Evolutionary conservation across 495 filamentous ascomycete genomes (phyloP), one percentile per base, ranked within the genome.

Genomic region (Aspergillus bridgeri): DNA sequence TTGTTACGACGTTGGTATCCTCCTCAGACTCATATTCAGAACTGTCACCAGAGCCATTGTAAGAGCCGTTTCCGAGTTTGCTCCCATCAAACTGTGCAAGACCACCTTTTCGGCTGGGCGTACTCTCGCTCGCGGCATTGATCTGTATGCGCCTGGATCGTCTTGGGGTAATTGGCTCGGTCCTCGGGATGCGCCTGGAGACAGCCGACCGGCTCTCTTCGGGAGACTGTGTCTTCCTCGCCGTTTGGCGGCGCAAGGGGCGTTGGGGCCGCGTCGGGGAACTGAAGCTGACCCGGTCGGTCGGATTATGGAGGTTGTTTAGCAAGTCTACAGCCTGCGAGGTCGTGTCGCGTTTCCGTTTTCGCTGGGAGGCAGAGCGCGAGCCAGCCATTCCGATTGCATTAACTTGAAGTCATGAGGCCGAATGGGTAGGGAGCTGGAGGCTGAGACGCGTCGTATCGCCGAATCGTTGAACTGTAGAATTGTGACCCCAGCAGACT

Each of bases 251-350:
- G 33, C 33, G 33, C 9, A 11, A 15, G 33, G 33, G 9, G 8
- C 33, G 51, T 5, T 20, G 45, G 22, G 50, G 19, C 17, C 33
- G 33, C 13, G 9, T 13, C 7, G 33, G 33, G 9, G 33, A 38
- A 15, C 33, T 38, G 33, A 2, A 13, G 33, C 33, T 38, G 33
- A 38, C 33, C 33, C 33, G 33, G 17, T 38, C 20, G 19, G 20
- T 19, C 4, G 47, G 33, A 8, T 29, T 13, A 19, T 45, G 19
- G 46, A 66, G 47, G 23, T 38, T 56, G 24, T 69, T 69, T 27
- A 69, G 45, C 18, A 65, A 25, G 17, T 66, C 66, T 6, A 69
- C 25, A 0, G 61, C 23, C n/a, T 58, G 42, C 0, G 38, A 49
- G 8, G 63, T 65, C 19, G 63, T 57, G 11, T 51, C 46, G 17